Percentiles rank a stretch among this genome's conserved stretches.
These are phyloP conservation scores for Oryza glumipatula DNA, from an alignment of 176 grass and related monocot genomes.

Conservation along the genomic window DNA sequence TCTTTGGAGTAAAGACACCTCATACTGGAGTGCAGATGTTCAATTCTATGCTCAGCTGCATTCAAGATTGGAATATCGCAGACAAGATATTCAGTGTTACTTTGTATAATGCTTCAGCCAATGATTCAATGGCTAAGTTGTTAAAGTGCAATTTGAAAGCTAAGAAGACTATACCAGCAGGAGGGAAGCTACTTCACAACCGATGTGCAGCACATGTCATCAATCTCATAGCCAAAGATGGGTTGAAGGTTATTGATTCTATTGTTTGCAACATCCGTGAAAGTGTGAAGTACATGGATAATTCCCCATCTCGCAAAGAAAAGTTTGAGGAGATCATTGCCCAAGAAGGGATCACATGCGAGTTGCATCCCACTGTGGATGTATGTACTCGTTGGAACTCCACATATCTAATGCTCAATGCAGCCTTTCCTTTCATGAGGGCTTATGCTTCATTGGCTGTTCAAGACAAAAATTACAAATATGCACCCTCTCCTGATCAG, in stretches of 20 bases:
- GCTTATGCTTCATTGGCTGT: background rate
- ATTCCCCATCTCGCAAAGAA: background rate
- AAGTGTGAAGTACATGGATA: background rate
- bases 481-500: background rate
- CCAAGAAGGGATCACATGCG: background rate
- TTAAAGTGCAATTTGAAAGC: background rate
- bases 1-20: background rate
- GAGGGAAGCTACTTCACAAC: background rate
- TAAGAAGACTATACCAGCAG: background rate
- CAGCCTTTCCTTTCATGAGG: background rate
- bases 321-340: background rate
- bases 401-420: too few species aligned
- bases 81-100: background rate
- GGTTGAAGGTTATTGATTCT: background rate
- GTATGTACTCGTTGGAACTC: too few species aligned
- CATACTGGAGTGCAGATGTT: background rate
- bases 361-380: too few species aligned
- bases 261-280: background rate
- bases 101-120: background rate
- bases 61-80: background rate
- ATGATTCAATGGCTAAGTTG: background rate
- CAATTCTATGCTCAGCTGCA: background rate
- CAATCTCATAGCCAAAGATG: background rate
- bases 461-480: slow-evolving; percentile 12
- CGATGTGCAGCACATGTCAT: background rate